Percentiles rank a stretch among this genome's conserved stretches.
These are phyloP conservation scores for Batkoa obscura DNA, from an alignment of 371 early-diverging fungal species.

Conservation along the genomic window DNA sequence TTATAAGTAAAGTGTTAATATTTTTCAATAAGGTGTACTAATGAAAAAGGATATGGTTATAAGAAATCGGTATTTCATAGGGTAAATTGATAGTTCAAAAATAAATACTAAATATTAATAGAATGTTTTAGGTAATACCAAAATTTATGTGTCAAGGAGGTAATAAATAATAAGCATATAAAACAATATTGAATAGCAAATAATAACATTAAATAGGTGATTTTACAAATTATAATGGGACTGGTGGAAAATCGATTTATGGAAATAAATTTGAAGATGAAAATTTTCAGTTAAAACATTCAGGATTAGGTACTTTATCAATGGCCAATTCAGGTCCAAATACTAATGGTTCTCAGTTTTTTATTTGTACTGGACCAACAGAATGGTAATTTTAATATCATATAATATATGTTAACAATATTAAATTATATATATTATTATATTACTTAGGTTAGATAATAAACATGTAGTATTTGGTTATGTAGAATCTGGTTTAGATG, in stretches of 20 bases:
- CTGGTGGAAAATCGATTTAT: constrained; percentile 88
- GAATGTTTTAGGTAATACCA: constrained; percentile 20
- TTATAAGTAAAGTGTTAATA: too few species aligned
- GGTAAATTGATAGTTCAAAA: constrained; percentile 34
- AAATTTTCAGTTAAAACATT: constrained; percentile 42
- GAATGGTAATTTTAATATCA: constrained; percentile 36
- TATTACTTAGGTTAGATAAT: constrained; percentile 69
- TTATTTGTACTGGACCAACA: constrained; percentile 62
- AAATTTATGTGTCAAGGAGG: constrained; percentile 61
- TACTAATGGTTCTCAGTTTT: constrained; percentile 97
- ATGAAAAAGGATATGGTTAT: constrained; percentile 61
- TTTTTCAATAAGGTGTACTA: constrained; percentile 23
- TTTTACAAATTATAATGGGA: constrained; percentile 65
- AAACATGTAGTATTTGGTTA: constrained; percentile 98
- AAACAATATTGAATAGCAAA: too few species aligned
- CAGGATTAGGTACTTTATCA: constrained; percentile 49
- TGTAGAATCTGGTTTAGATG: constrained; percentile 56
- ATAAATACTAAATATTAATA: neutral
- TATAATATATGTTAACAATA: neutral
- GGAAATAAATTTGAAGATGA: constrained; percentile 85
- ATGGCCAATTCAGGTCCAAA: constrained; percentile 92
- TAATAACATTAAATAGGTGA: constrained; percentile 19
- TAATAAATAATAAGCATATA: too few species aligned
- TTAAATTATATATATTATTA: constrained; percentile 16
- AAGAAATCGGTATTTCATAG: constrained; percentile 81